These are phyloP conservation scores for Sugiyamaella castrensis DNA, from an alignment of 1,139 yeast species.

Conservation along the genomic window DNA sequence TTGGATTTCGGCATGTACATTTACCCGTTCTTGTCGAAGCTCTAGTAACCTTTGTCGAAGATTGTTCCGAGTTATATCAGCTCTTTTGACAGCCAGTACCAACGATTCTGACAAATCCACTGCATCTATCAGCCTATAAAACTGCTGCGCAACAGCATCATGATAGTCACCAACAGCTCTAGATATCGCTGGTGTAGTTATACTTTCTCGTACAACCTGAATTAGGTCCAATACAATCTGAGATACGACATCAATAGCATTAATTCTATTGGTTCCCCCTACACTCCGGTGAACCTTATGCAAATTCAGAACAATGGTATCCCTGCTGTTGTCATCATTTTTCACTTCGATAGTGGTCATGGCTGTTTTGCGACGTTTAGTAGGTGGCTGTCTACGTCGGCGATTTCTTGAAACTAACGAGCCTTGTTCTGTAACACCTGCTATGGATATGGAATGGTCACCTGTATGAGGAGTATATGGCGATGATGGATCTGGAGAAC, in stretches of 20 bases:
- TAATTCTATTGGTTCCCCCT: slow-evolving; percentile 26
- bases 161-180: slow-evolving; percentile 19
- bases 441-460: no score
- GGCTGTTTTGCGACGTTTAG: slow-evolving; percentile 1
- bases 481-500: no score
- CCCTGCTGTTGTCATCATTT: not conserved
- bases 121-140: slow-evolving; percentile 22
- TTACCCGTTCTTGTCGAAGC: slow-evolving; percentile 24
- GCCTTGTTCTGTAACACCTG: no score
- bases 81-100: slow-evolving; percentile 20
- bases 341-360: slow-evolving; percentile 1
- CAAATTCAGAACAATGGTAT: slow-evolving; percentile 13
- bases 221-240: slow-evolving; percentile 23
- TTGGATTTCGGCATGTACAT: slow-evolving; percentile 23
- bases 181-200: slow-evolving; percentile 9
- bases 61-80: slow-evolving; percentile 22
- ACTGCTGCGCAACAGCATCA: slow-evolving; percentile 20
- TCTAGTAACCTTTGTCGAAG: slow-evolving; percentile 23
- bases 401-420: no score
- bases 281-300: slow-evolving; percentile 21
- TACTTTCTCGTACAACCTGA: slow-evolving; percentile 13
- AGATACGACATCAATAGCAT: slow-evolving; percentile 29
- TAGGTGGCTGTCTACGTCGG: not conserved
- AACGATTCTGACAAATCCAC: slow-evolving; percentile 26
- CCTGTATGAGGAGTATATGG: no score